Conservation (phyloP, 208 protist genomes). For the Wallacemonas sp. region DNA sequence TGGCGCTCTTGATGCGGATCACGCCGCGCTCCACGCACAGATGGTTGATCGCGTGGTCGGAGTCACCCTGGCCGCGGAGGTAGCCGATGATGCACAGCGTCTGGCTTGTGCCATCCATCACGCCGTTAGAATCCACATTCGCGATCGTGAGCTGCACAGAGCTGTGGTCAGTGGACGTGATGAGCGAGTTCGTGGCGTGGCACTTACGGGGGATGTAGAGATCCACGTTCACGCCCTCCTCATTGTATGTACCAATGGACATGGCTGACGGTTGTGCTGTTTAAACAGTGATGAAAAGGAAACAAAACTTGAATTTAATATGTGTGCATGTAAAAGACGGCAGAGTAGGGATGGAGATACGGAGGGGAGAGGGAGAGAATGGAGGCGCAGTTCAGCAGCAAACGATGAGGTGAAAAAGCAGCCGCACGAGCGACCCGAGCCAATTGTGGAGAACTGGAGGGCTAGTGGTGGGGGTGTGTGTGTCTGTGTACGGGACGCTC, state of each 20-base stretch:
- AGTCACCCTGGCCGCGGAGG: constrained; percentile 91
- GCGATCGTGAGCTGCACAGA: constrained; percentile 96
- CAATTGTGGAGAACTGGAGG: no score
- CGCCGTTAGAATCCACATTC: constrained; percentile 91
- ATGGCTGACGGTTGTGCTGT: constrained; percentile 31
- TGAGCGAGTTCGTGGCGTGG: constrained; percentile 95
- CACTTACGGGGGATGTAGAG: constrained; percentile 97
- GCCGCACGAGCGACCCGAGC: no score
- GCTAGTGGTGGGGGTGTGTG: no score
- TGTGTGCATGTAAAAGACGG: not conserved
- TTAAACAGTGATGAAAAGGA: constrained; percentile 7
- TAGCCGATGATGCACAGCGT: constrained; percentile 95
- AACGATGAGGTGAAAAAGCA: no score
- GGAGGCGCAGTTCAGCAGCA: no score
- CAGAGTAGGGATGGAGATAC: not conserved
- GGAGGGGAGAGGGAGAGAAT: not conserved
- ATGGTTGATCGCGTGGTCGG: constrained; percentile 95
- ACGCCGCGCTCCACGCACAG: constrained; percentile 84
- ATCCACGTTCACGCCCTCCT: constrained; percentile 92
- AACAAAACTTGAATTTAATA: constrained; percentile 11
- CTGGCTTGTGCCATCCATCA: constrained; percentile 91
- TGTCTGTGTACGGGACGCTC: no score
- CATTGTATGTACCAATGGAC: constrained; percentile 92
- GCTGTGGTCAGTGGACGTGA: constrained; percentile 94
- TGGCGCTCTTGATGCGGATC: constrained; percentile 84